Base-by-base conservation (phyloP, 768 basidiomycete species). In the Xerocomellus intermedius region DNA sequence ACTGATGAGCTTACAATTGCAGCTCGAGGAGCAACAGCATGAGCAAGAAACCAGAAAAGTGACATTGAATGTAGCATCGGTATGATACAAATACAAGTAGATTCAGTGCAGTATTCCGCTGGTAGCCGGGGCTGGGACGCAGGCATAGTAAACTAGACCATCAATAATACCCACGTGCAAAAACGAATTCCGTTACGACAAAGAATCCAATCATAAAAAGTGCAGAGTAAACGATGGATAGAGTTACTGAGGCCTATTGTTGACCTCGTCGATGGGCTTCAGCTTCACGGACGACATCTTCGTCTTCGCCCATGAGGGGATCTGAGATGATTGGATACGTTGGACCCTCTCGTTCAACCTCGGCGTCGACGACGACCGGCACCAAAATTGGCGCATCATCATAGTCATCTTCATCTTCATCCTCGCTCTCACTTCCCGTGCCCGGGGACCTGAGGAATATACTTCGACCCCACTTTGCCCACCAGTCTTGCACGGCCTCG, bases 401-500 rank as follows among this genome's bases (percentile, higher is more conserved):
- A 8, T 48, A 22, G n/a, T 16, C 17, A 6, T 39, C 38, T 0
- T 17, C 47, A 2, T 36, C 42, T 4, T 39, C 41, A 2, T 51
- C 48, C 2, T 46, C 44, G 1, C 35, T 41, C 10, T 48, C 22
- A 16, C 24, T 21, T 26, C 54, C 49, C 8, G 33, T 4, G 16
- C 9, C 8, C 13, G 55, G 47, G 12, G 51, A 51, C 9, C 42
- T 51, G 36, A 19, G 22, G 16, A 42, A 47, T 51, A 60, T 49
- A 17, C 55, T 55, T 6, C 43, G 57, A 2, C 81, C 81, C 79
- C 77, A 81, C 41, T 75, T 79, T 3, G 77, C 77, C 82, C 82
- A 86, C 82, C 82, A 86, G 64, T 84, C 81, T 51, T 82, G 80
- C 22, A 80, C 83, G 42, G 72, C 74, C 54, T 86, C 82, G 21